These are phyloP conservation scores for Plectosphaerella sp. DNA, from an alignment of 2,329 filamentous ascomycete species.

Conservation along the genomic window DNA sequence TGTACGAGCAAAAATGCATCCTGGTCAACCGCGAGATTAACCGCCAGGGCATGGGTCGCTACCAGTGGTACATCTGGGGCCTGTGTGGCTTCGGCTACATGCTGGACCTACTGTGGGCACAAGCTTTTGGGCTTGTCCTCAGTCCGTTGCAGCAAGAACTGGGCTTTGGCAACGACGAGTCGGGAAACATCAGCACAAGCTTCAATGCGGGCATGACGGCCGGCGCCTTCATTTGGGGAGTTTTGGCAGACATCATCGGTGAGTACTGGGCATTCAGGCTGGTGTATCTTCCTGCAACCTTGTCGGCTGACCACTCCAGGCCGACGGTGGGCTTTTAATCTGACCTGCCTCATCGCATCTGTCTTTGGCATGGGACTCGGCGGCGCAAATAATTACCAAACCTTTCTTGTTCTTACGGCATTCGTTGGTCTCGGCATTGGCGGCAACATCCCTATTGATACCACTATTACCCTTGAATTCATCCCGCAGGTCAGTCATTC, in stretches of 20 bases:
- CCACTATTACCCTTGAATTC: constrained; percentile 51
- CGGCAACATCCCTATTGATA: constrained; percentile 52
- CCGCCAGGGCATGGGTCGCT: constrained; percentile 45
- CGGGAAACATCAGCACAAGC: constrained; percentile 45
- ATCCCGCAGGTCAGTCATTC: constrained; percentile 34
- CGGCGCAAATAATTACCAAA: constrained; percentile 41
- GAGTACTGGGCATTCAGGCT: constrained; percentile 1
- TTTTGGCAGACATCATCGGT: constrained; percentile 46
- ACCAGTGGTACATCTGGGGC: constrained; percentile 48
- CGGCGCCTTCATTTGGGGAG: constrained; percentile 52
- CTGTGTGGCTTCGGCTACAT: constrained; percentile 52
- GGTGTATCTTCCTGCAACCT: neutral
- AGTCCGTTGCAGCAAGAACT: constrained; percentile 52
- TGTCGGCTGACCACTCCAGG: constrained; percentile 17
- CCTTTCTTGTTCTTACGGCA: constrained; percentile 48
- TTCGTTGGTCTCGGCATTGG: constrained; percentile 49
- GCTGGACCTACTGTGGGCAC: constrained; percentile 53
- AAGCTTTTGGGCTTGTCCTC: constrained; percentile 51
- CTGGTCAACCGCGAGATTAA: constrained; percentile 42
- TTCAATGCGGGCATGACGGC: constrained; percentile 51
- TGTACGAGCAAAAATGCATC: constrained; percentile 29
- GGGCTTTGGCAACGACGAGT: constrained; percentile 35
- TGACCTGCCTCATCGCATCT: constrained; percentile 50
- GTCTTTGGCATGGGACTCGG: constrained; percentile 49
- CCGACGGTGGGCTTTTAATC: constrained; percentile 52